Evolutionary conservation across 2,329 filamentous ascomycete genomes (phyloP).

Genomic region (Trichothecium roseum): DNA sequence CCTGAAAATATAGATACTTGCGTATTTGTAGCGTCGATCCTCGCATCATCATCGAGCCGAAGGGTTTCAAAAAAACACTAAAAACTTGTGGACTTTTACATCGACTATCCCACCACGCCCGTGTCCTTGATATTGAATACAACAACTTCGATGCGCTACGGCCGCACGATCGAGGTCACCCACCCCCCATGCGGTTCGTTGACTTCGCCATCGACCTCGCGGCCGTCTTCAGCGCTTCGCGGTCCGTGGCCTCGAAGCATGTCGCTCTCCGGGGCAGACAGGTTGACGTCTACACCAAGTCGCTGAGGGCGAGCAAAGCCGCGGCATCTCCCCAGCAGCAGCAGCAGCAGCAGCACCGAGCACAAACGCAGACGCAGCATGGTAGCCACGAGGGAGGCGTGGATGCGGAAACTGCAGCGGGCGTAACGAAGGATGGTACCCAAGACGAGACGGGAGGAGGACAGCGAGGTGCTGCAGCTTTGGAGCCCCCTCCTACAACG

Average conservation of each 20-base stretch:
- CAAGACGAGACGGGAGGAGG: not conserved
- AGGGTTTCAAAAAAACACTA: too few relatives aligned
- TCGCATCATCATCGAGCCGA: too few relatives aligned
- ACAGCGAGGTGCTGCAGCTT: not conserved
- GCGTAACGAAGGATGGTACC: not conserved
- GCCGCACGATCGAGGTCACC: conserved; percentile 9
- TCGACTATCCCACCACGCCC: too few relatives aligned
- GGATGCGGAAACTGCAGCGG: not conserved
- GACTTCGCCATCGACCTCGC: conserved; percentile 59
- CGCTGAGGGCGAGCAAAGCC: conserved; percentile 17
- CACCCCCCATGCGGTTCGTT: conserved; percentile 45
- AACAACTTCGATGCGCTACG: conserved; percentile 1
- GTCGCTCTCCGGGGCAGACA: conserved; percentile 45
- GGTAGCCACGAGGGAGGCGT: not conserved
- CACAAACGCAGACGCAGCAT: not conserved
- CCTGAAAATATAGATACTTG: too few relatives aligned
- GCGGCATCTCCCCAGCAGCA: conserved; percentile 4
- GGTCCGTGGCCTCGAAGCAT: conserved; percentile 55
- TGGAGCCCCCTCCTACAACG: too few relatives aligned
- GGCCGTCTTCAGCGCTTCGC: conserved; percentile 59
- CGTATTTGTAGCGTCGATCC: too few relatives aligned
- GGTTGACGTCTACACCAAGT: conserved; percentile 36
- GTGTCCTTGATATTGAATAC: not conserved
- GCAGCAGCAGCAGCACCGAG: not conserved
- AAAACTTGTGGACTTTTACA: too few relatives aligned